Base-by-base conservation (phyloP, 352 stramenopile species). In the Phytophthora foliorum region DNA sequence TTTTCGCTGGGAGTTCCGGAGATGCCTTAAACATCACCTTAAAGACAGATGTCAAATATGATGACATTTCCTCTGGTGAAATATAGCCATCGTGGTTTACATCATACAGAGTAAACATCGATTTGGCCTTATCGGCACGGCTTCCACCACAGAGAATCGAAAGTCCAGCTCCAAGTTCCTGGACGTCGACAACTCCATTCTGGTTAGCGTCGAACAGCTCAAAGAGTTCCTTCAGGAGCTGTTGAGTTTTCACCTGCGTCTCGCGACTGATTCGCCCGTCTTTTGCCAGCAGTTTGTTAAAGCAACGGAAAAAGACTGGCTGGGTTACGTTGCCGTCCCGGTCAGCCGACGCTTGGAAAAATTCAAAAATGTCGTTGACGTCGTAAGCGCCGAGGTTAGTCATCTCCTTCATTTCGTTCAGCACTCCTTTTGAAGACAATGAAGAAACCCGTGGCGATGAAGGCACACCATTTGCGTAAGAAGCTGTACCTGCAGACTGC, bases 101-200 rank as follows among this genome's bases (percentile, higher is more conserved):
- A 67, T 97, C 89, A 44, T 95, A 97, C 24, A 97, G 65, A 7
- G 83, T 90, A 50, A 97, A 97, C 55, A 95, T 78, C 13, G 88
- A 91, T 39, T 80, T 75, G 1, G 86, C 82, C 64, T 92, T 92
- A 61, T 96, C 86, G 10, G 82, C 64, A 14, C 79, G 56, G 60
- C 80, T 90, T 31, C 89, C 91, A 4, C 90, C 88, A 58, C 90
- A 97, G 4, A 97, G 70, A 66, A 97, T 92, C n/a, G 86, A 95
- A 21, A 97, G 72, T 4, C 90, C 91, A 19, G 88, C 84, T 36
- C 84, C 86, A 11, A 97, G 82, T 54, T 97, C 91, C 49, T 92
- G 84, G 1, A 92, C 84, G 57, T 97, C 89, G n/a, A 97, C 89
- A 4, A 77, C 64, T 4, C 88, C 90, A 73, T 97, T 92, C 16